Evolutionary conservation across 2,329 filamentous ascomycete genomes (phyloP), one percentile per base, ranked within the genome.

Genomic region (Alternaria novae-zelandiae): DNA sequence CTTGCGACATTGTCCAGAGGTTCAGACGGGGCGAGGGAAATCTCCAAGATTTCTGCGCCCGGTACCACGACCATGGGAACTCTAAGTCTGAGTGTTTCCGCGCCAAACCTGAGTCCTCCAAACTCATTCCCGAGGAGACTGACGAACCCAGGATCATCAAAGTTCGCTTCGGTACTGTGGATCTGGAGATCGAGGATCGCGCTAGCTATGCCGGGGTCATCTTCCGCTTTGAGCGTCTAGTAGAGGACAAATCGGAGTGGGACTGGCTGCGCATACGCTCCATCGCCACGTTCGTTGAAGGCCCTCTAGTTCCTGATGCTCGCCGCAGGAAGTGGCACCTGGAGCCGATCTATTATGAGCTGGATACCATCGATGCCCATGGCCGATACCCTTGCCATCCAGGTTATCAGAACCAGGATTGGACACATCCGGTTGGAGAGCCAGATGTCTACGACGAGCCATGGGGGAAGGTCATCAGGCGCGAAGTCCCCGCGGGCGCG

Each of bases 321-420:
- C 15, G 21, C 6, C 15, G 26, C 6, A 15, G 51, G 51, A 5
- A 13, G 6, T 50, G 41, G 26, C 9, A 12, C 10, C 41, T 30
- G 6, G 25, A 21, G 4, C 61, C 61, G 15, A 11, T 21, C 15
- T 60, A 56, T 25, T 60, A 45, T 25, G 13, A 44, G 7, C 6
- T 26, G 11, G 25, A 53, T 6, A 53, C 32, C 6, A 26, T 15
- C 28, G 57, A 64, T 28, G 7, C 10, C n/a, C 25, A 55, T 12
- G 56, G 57, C 25, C 57, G 57, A 12, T 64, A 23, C 12, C 30
- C 61, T 17, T 60, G 57, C 13, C 61, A 64, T 53, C 61, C 50
- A 9, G 60, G 56, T 23, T 59, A 54, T 21, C 23, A 17, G 15
- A 25, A 17, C 21, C 15, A 20, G 4, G 28, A 62, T 32, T 62